These are phyloP conservation scores for Pichia cactophila DNA, from an alignment of 1,139 yeast species.

Conservation along the genomic window DNA sequence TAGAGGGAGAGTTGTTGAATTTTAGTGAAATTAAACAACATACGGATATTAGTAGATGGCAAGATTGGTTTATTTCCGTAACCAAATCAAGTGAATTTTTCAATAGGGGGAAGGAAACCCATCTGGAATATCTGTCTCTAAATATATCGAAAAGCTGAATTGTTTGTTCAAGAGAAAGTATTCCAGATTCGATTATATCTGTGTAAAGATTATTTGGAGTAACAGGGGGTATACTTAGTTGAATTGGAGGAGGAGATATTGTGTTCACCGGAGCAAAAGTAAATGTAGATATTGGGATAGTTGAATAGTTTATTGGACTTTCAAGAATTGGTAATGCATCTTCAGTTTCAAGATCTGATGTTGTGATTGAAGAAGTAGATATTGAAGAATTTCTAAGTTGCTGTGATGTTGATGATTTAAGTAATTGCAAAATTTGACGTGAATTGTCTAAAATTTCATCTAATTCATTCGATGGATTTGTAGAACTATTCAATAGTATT, in stretches of 20 bases:
- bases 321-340: neutral
- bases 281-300: neutral
- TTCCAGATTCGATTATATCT: constrained; percentile 42
- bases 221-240: neutral
- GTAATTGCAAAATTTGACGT: neutral
- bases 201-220: constrained; percentile 1
- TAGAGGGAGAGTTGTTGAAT: constrained; percentile 37
- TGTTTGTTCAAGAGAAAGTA: constrained; percentile 45
- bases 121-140: constrained; percentile 61
- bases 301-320: neutral
- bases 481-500: neutral
- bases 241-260: neutral
- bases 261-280: neutral
- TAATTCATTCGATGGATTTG: neutral
- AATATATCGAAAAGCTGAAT: constrained; percentile 48
- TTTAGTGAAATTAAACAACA: constrained; percentile 58
- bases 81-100: constrained; percentile 45
- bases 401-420: neutral
- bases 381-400: neutral
- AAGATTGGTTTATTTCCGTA: constrained; percentile 42
- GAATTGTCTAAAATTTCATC: neutral
- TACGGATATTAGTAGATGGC: constrained; percentile 58
- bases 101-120: constrained; percentile 67
- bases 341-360: neutral
- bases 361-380: constrained; percentile 3